Conservation (phyloP, 1,284 basidiomycete species). For the Cutaneotrichosporon daszewskae region DNA sequence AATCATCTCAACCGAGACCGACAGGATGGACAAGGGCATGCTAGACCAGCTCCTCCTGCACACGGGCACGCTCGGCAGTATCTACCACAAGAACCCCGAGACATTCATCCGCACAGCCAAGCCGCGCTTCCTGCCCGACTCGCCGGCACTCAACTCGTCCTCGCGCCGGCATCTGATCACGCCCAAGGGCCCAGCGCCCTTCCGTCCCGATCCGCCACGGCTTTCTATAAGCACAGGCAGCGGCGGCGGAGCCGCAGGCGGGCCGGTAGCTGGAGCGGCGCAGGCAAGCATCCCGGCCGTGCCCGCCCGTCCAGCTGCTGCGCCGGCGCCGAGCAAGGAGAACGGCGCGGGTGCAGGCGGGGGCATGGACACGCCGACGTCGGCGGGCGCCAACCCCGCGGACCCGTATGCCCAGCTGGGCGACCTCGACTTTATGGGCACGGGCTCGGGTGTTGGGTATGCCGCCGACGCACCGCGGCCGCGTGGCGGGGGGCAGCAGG, state of each 20-base stretch:
- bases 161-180: constrained; percentile 46
- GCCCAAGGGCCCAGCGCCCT: constrained; percentile 14
- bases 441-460: constrained; percentile 33
- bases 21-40: constrained; percentile 91
- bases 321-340: constrained; percentile 1
- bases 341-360: not conserved
- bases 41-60: constrained; percentile 61
- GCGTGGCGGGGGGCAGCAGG: constrained; percentile 21
- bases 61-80: constrained; percentile 47
- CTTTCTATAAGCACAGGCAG: no score
- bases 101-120: constrained; percentile 49
- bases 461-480: constrained; percentile 43
- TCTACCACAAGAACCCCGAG: constrained; percentile 49
- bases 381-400: constrained; percentile 4
- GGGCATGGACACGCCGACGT: no score
- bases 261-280: not conserved
- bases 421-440: constrained; percentile 39
- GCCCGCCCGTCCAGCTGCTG: constrained; percentile 1
- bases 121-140: constrained; percentile 43
- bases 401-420: constrained; percentile 46
- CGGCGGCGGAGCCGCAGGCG: not conserved
- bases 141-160: constrained; percentile 44
- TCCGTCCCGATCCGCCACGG: no score
- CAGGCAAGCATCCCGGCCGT: constrained; percentile 3
- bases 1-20: constrained; percentile 93